Evolutionary conservation across 2,329 filamentous ascomycete species (phyloP), one percentile per base, ranked within the genome.

Genomic region (Nigrospora sphaerica): DNA sequence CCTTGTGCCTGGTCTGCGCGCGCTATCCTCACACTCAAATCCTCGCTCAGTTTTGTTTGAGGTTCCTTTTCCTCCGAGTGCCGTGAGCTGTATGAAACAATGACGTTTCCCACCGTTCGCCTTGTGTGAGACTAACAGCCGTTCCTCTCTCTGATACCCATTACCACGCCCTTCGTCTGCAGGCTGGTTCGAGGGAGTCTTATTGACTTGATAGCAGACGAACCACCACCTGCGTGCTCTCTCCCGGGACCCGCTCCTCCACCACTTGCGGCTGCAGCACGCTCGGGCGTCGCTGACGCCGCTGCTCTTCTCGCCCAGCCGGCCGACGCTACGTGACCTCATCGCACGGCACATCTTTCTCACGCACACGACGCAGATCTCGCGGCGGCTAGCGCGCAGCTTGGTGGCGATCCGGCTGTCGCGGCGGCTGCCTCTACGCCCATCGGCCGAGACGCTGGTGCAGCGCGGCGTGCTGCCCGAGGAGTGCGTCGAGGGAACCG

Each of bases 351-450:
- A 72, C 60, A 86, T 88, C 58, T 84, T 86, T 63, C 65, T 86
- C 37, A 85, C 82, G 36, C 71, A 75, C 46, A 87, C 81, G 13
- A 78, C 83, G 32, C 72, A 83, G 39, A 75, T 83, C 19, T 85
- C 83, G 4, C 77, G 82, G 17, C 70, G 73, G 18, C 73, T 88
- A 3, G 78, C 77, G 39, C 76, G 81, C 46, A 83, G 75, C 13
- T 71, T 88, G 3, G 77, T 81, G 6, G 76, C 77, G 44, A 87
- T 87, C 56, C 78, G 78, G 31, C 72, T 88, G 5, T 77, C 81
- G 23, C 77, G 78, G 41, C 75, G 77, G 12, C 70, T 88, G 3
- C 74, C 78, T 16, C 66, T 72, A 10, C 73, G 85, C 1, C 83
- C 83, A 0, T 75, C 78, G 3, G 70, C 77, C 6, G 74, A 79